Percentiles rank a stretch among this genome's conserved stretches.
Evolutionary conservation across 2,329 filamentous ascomycete genomes (phyloP).

Genomic region (Didymosphaeria variabile): DNA sequence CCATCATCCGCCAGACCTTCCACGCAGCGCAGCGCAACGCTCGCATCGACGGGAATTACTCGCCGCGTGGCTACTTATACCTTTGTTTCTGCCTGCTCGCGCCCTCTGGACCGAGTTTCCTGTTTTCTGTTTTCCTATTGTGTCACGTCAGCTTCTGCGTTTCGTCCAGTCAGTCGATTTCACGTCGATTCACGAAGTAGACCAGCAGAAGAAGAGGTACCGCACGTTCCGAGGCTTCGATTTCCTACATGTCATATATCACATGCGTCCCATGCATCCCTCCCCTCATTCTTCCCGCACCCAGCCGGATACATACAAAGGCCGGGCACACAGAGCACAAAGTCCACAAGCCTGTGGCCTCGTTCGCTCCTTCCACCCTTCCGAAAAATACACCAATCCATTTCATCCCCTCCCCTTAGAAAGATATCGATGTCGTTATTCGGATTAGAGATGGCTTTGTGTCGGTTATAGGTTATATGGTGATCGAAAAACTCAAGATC

Average conservation of each 20-base stretch:
- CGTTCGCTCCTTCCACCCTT: neutral
- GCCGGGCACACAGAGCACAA: neutral
- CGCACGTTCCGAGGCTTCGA: neutral
- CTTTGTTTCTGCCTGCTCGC: no score
- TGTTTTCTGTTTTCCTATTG: no score
- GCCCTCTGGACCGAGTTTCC: no score
- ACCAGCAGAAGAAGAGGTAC: neutral
- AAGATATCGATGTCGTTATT: slow-evolving; percentile 25
- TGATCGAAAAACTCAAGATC: slow-evolving; percentile 25
- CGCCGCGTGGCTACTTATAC: no score
- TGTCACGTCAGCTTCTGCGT: no score
- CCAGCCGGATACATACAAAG: slow-evolving; percentile 6
- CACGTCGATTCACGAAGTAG: neutral
- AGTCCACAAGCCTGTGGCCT: neutral
- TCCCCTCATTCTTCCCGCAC: neutral
- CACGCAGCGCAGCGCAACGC: no score
- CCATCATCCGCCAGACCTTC: no score
- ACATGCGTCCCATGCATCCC: neutral
- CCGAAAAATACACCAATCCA: slow-evolving; percentile 13
- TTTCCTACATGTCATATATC: slow-evolving; percentile 4
- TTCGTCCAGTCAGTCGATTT: no score
- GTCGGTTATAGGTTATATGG: slow-evolving; percentile 18
- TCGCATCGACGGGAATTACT: no score
- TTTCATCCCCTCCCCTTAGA: neutral
- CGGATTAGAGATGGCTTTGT: slow-evolving; percentile 1